Evolutionary conservation across 2,329 filamentous ascomycete species (phyloP).

Genomic region (Incumbomyces delicatus): DNA sequence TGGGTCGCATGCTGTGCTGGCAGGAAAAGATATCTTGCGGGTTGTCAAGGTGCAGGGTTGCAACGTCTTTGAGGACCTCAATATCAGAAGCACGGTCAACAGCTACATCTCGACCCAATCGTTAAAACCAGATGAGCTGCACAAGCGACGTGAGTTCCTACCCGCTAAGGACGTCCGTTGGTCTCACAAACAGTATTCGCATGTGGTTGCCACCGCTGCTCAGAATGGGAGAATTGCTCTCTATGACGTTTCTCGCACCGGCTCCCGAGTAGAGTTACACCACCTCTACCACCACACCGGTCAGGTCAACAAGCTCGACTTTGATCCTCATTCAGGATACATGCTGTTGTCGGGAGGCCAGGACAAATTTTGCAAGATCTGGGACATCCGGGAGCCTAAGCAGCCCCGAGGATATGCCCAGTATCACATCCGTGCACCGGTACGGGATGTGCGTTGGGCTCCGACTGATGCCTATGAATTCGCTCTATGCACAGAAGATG

Average conservation of each 20-base stretch:
- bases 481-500: constrained; percentile 55
- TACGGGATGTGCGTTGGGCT: constrained; percentile 57
- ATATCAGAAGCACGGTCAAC: constrained; percentile 52
- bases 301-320: constrained; percentile 56
- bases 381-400: constrained; percentile 50
- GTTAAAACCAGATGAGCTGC: constrained; percentile 26
- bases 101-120: constrained; percentile 44
- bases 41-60: constrained; percentile 51
- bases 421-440: constrained; percentile 46
- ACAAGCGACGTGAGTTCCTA: constrained; percentile 48
- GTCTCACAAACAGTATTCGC: constrained; percentile 50
- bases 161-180: constrained; percentile 58
- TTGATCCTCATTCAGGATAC: constrained; percentile 52
- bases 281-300: constrained; percentile 55
- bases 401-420: constrained; percentile 34
- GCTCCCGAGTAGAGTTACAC: constrained; percentile 49
- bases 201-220: constrained; percentile 54
- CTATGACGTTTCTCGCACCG: constrained; percentile 43
- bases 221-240: constrained; percentile 56
- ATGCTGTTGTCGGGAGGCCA: constrained; percentile 55
- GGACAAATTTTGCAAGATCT: constrained; percentile 54
- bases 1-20: constrained; percentile 54
- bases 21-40: constrained; percentile 57
- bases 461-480: constrained; percentile 53
- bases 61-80: constrained; percentile 52